Evolutionary conservation across 257 asterid species (phyloP).

Genomic region (Salvia splendens): DNA sequence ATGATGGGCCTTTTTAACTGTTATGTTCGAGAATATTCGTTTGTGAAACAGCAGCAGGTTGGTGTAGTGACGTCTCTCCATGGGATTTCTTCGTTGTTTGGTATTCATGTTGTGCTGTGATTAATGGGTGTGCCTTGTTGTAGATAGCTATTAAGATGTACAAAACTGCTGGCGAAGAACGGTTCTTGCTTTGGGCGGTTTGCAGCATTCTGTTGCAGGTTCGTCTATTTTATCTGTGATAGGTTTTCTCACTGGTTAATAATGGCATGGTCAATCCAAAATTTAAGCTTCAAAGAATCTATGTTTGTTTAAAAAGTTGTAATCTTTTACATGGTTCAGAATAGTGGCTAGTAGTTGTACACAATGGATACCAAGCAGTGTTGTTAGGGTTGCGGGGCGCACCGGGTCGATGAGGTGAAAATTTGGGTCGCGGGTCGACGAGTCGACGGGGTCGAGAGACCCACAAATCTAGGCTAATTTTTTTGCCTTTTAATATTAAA

Average conservation of each 20-base stretch:
- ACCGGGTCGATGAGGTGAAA: too few relatives aligned
- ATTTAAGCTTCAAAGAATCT: conserved; percentile 4
- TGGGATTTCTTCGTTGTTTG: conserved; percentile 2
- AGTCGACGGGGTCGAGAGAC: too few relatives aligned
- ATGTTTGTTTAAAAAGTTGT: background rate
- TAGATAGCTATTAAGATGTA: conserved; percentile 97
- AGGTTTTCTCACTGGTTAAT: background rate
- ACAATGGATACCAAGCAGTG: background rate
- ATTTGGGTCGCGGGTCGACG: too few relatives aligned
- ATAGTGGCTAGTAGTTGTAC: conserved; percentile 1
- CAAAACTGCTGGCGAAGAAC: conserved; percentile 83
- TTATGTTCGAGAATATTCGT: conserved; percentile 87
- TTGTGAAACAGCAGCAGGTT: conserved; percentile 99
- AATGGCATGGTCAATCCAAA: background rate
- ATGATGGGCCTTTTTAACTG: conserved; percentile 95
- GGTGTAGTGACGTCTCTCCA: conserved; percentile 27
- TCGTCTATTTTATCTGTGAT: conserved; percentile 29
- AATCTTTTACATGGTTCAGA: background rate
- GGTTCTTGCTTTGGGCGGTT: conserved; percentile 96
- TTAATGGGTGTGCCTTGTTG: conserved; percentile 16
- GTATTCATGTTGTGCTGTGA: background rate
- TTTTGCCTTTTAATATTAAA: too few relatives aligned
- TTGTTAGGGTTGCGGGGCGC: too few relatives aligned
- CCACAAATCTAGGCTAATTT: too few relatives aligned
- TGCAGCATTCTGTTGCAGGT: conserved; percentile 99